Evolutionary conservation across 2,329 filamentous ascomycete genomes (phyloP).

Genomic region (Diplodia sapinea): DNA sequence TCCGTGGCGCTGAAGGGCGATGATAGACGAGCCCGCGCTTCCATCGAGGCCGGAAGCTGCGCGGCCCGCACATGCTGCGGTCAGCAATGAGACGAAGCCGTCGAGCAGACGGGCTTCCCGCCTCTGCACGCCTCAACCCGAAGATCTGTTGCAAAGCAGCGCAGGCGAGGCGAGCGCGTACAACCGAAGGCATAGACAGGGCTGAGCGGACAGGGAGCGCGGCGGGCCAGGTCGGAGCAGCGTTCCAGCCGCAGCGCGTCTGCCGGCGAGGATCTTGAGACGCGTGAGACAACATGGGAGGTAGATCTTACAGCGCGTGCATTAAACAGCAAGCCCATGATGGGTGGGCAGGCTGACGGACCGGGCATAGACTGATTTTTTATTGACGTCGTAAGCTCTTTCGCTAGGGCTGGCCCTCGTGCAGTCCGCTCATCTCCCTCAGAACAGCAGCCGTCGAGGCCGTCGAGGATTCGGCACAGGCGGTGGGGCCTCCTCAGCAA

Average conservation of each 20-base stretch:
- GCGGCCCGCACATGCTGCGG: slow-evolving; percentile 2
- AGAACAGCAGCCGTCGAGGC: slow-evolving; percentile 20
- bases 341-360: slow-evolving; percentile 9
- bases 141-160: slow-evolving; percentile 1
- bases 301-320: slow-evolving; percentile 29
- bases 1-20: slow-evolving; percentile 28
- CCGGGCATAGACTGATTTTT: slow-evolving; percentile 14
- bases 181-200: slow-evolving; percentile 8
- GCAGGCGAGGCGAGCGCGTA: slow-evolving; percentile 15
- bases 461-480: slow-evolving; percentile 17
- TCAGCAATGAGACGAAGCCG: background rate
- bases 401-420: slow-evolving; percentile 28
- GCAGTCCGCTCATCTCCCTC: slow-evolving; percentile 29
- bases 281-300: slow-evolving; percentile 30
- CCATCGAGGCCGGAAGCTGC: slow-evolving; percentile 1
- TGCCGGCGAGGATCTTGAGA: slow-evolving; percentile 27
- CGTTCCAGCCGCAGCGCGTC: slow-evolving; percentile 8
- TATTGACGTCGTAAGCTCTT: slow-evolving; percentile 30
- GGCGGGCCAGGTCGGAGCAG: slow-evolving; percentile 18
- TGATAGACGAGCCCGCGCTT: slow-evolving; percentile 23
- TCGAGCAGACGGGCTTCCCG: background rate
- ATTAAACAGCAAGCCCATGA: background rate
- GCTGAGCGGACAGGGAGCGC: slow-evolving; percentile 24
- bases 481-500: slow-evolving; percentile 27
- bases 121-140: background rate